Conservation (phyloP, 202 grass and related monocot species). For the Panicum virgatum region DNA sequence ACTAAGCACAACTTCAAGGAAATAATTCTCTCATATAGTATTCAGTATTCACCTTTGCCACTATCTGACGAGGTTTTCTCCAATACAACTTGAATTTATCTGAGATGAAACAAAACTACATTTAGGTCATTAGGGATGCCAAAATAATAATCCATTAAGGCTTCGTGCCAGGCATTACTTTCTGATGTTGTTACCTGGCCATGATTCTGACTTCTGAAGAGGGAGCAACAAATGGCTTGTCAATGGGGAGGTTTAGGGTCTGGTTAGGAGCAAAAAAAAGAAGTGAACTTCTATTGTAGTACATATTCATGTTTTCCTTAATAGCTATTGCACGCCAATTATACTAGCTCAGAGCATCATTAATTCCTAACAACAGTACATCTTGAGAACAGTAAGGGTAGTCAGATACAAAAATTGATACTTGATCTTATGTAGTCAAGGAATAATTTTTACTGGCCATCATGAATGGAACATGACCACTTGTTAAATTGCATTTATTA, state of each 20-base stretch:
- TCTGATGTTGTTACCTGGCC: neutral
- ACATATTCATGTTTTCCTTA: neutral
- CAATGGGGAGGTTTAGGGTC: neutral
- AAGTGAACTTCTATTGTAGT: neutral
- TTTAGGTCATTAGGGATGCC: neutral
- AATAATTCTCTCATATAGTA: no score
- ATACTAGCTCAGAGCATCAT: neutral
- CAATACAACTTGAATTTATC: neutral
- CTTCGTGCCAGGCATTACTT: neutral
- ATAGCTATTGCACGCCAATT: neutral
- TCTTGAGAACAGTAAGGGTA: neutral
- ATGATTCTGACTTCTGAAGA: neutral
- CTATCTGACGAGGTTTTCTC: neutral
- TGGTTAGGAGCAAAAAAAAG: neutral
- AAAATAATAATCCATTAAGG: neutral
- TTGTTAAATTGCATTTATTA: neutral
- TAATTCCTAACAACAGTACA: neutral
- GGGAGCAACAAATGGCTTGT: neutral
- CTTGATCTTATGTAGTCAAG: neutral
- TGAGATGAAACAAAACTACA: neutral
- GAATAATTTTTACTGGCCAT: neutral
- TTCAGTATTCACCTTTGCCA: neutral
- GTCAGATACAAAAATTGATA: neutral
- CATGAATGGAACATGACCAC: neutral
- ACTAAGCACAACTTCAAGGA: no score